A percentile compares a stretch with the other conserved stretches of the same genome.
These are phyloP conservation scores for Boletus sensibilis DNA, from an alignment of 768 basidiomycete genomes.

Conservation along the genomic window DNA sequence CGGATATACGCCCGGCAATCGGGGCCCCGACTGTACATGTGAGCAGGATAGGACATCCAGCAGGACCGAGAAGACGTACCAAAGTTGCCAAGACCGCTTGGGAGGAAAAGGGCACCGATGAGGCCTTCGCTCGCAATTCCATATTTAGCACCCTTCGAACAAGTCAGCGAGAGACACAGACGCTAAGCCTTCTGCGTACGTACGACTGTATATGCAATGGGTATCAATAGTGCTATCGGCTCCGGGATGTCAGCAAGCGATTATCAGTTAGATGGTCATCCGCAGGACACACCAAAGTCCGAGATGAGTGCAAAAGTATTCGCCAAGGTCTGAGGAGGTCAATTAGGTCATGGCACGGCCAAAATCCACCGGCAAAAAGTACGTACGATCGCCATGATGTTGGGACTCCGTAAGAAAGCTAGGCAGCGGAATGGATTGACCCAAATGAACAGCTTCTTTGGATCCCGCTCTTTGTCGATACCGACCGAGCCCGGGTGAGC, in stretches of 20 bases:
- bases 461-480: conserved; percentile 43
- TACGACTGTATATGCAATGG: conserved; percentile 67
- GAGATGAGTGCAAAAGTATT: conserved; percentile 28
- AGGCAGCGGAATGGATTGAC: conserved; percentile 61
- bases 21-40: conserved; percentile 53
- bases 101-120: conserved; percentile 27
- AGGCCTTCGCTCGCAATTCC: conserved; percentile 21
- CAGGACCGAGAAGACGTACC: conserved; percentile 7
- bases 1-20: conserved; percentile 58
- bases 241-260: neutral
- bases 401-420: conserved; percentile 55
- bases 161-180: neutral
- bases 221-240: conserved; percentile 45
- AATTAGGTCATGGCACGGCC: neutral
- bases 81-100: conserved; percentile 27
- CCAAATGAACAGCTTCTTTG: conserved; percentile 37
- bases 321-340: conserved; percentile 42
- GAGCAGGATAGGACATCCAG: neutral
- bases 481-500: conserved; percentile 58
- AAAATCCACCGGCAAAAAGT: neutral
- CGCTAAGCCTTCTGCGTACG: conserved; percentile 12
- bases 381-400: conserved; percentile 53
- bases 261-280: too few species aligned
- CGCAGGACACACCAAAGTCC: conserved; percentile 34
- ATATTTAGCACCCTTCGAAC: conserved; percentile 46